Evolutionary conservation across 768 basidiomycete genomes (phyloP).

Genomic region (Mrakia blollopis): DNA sequence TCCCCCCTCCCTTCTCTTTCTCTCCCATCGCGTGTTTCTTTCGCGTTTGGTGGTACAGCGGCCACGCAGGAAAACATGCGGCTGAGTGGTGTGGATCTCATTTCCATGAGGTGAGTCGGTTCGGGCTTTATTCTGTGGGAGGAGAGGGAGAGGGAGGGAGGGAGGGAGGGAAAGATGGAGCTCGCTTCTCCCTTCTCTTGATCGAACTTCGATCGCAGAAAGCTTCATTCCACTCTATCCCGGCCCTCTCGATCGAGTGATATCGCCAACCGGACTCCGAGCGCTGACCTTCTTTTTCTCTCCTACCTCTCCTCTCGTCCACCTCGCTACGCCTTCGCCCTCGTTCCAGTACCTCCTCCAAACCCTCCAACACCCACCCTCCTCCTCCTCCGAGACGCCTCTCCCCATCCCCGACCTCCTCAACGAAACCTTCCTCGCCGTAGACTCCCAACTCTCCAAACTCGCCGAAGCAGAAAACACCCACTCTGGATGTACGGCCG

Average conservation of each 20-base stretch:
- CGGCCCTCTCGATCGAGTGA: no score
- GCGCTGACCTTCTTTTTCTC: neutral
- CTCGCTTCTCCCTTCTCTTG: no score
- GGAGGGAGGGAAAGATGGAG: no score
- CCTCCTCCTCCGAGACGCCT: slow-evolving; percentile 51
- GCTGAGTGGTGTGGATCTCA: slow-evolving; percentile 98
- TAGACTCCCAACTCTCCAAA: slow-evolving; percentile 74
- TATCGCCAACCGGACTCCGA: no score
- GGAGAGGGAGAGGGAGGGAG: no score
- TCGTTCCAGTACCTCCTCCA: slow-evolving; percentile 9
- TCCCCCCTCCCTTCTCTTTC: neutral
- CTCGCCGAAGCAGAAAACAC: slow-evolving; percentile 86
- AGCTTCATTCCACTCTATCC: no score
- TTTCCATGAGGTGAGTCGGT: slow-evolving; percentile 69
- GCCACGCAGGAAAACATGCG: slow-evolving; percentile 96
- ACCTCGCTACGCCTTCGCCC: neutral
- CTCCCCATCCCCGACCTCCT: slow-evolving; percentile 75
- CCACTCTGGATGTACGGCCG: slow-evolving; percentile 94
- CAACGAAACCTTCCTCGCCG: slow-evolving; percentile 89
- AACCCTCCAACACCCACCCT: slow-evolving; percentile 49
- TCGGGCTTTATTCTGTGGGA: neutral
- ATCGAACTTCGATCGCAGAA: no score
- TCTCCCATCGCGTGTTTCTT: no score
- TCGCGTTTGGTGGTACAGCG: slow-evolving; percentile 43
- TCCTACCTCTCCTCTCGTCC: neutral